Base-by-base conservation (phyloP, 1,284 basidiomycete genomes). In the Sporisorium reilianum region DNA sequence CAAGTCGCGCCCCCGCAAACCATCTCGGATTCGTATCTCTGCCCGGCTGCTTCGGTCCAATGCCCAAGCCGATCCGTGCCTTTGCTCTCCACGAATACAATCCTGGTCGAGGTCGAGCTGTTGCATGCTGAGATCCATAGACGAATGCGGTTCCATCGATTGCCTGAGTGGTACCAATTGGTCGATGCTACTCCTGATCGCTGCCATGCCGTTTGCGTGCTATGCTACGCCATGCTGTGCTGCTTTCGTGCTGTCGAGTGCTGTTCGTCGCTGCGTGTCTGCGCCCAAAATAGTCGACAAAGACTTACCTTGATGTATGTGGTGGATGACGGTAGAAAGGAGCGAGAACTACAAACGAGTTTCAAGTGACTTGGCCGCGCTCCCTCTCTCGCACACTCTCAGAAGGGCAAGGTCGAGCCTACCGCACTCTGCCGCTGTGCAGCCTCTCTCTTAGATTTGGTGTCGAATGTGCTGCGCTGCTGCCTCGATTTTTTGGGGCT, bases 241-340 rank as follows among this genome's bases (percentile, higher is more conserved):
- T n/a, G 53, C 28, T 18, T n/a, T 40, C 38, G 22, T 28, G 18
- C n/a, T 14, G 42, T 20, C 23, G 54, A 38, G 3, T 32, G 55
- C 28, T 41, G 41, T 38, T 11, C 34, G n/a, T 34, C 23, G 53
- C 32, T 18, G 32, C 5, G 23, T 18, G 32, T 20, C 23, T 44
- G 51, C 51, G 23, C 50, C 16, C 25, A 20, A 12, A 10, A 45
- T 14, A 20, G 30, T n/a, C 12, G 25, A 32, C 32, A 34, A 38
- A 45, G 20, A 72, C 69, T 67, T 72, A 72, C 69, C 69, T 72
- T 72, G 69, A 64, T 42, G 64, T 51, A 49, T 57, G 57, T 48
- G 69, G 58, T 72, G 64, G 69, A 67, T 72, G 69, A 72, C 69
- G 59, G 64, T 55, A 61, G 55, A 54, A 28, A 62, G 58, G 68